Base-by-base conservation (phyloP, 2,329 filamentous ascomycete species). In the Botrytis aclada region DNA sequence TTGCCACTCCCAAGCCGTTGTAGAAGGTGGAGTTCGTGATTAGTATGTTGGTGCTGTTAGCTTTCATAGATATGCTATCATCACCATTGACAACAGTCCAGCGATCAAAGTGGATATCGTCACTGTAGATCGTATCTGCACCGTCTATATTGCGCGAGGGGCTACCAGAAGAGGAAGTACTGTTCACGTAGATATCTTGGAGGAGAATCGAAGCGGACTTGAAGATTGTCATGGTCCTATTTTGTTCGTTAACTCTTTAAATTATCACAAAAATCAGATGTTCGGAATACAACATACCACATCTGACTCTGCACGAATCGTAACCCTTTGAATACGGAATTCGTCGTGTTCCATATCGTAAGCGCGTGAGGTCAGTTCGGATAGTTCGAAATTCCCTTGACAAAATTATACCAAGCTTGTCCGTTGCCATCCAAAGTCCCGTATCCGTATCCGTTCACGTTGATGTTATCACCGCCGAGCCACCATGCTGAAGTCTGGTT, bases 371-470 rank as follows among this genome's bases (percentile, higher is more conserved):
- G 87, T 16, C 87, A 83, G n/a, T 84, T 80, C 4, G 84, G 81
- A 72, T 85, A 82, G 75, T 88, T 88, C 45, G 82, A 83, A 25
- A 77, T 76, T 22, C 83, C 81, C 39, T 81, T 78, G 69, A 84
- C 83, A 79, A 84, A 86, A 74, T 87, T 83, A 76, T 90, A 89
- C 88, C 88, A 90, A 4, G 84, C 83, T 76, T 89, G 86, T 1
- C 88, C 88, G 76, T 90, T 89, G 20, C 88, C 88, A 77, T 89
- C 83, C 29, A 90, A 80, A 6, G 85, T 88, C 5, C 88, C 88
- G 32, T 80, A 79, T 29, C 85, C 85, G 74, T 85, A 80, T n/a
- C 87, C 87, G 41, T 85, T 81, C 72, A 86, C 83, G 9, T 81
- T 79, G 37, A 90, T 81, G 39, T 85, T 83, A 25, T 85, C 80